Percentiles rank a stretch among this genome's conserved stretches.
phyloP scores from a whole-genome alignment of 2,329 filamentous ascomycete species.

The Tolypocladium cylindrosporum region DNA sequence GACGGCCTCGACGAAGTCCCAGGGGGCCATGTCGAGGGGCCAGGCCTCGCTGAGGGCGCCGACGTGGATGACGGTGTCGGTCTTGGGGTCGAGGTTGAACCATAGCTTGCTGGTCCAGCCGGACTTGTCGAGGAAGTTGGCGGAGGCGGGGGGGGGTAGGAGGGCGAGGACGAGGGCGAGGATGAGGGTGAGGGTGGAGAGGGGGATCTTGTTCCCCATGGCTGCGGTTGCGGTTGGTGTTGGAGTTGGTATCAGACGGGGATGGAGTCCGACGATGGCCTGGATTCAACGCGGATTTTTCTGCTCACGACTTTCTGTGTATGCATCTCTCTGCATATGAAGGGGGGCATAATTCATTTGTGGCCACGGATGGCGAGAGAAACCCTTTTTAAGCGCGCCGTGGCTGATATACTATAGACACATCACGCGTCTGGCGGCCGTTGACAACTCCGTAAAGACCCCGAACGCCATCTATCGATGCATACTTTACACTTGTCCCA shows the following conservation, averaged over 20 bases:
- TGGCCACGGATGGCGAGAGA: too few relatives aligned
- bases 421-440: not conserved
- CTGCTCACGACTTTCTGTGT: too few relatives aligned
- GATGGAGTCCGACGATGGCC: too few relatives aligned
- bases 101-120: not conserved
- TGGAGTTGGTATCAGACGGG: too few relatives aligned
- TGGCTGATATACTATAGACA: not conserved
- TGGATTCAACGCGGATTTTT: too few relatives aligned
- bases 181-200: not conserved
- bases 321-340: too few relatives aligned
- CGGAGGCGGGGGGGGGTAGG: not conserved
- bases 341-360: too few relatives aligned
- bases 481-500: not conserved
- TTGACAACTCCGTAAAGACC: not conserved
- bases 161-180: not conserved
- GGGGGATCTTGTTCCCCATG: not conserved
- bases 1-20: slow-evolving; percentile 35
- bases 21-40: slow-evolving; percentile 22
- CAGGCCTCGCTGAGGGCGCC: not conserved
- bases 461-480: not conserved
- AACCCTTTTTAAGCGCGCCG: not conserved
- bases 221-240: not conserved
- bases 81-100: not conserved
- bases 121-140: not conserved
- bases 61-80: not conserved